Evolutionary conservation across 768 basidiomycete species (phyloP).

Genomic region (Coprinellus micaceus): DNA sequence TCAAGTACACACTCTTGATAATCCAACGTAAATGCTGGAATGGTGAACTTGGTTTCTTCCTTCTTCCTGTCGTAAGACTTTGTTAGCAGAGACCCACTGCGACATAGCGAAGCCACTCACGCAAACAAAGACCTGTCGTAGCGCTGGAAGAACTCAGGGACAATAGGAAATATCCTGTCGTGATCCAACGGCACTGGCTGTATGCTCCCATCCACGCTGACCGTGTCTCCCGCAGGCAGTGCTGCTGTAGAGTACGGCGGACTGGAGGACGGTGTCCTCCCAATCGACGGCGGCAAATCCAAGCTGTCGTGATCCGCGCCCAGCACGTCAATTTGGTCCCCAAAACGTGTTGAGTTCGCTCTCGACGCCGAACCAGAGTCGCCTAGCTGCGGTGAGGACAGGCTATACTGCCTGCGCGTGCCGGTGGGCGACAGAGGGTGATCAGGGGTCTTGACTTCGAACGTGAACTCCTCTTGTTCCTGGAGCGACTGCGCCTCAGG

Average conservation of each 20-base stretch:
- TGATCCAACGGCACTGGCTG: no score
- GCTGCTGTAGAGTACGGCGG: no score
- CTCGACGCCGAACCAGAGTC: background rate
- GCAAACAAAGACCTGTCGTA: no score
- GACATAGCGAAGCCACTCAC: no score
- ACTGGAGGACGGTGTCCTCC: no score
- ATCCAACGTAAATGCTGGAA: conserved; percentile 7
- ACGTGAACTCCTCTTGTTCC: background rate
- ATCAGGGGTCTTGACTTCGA: background rate
- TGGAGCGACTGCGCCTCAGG: background rate
- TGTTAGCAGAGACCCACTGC: no score
- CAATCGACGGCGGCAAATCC: no score
- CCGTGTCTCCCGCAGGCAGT: no score
- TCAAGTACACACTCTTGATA: conserved; percentile 2
- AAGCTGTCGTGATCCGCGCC: background rate
- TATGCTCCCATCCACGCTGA: no score
- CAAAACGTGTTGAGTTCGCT: background rate
- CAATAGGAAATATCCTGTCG: no score
- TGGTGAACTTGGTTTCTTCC: conserved; percentile 1
- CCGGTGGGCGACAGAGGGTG: background rate
- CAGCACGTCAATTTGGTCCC: background rate
- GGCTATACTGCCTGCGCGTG: conserved; percentile 4
- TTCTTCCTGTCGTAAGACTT: background rate
- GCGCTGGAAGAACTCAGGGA: no score
- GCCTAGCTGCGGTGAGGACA: conserved; percentile 7